Percentiles rank a stretch among this genome's conserved stretches.
Evolutionary conservation across 257 asterid species (phyloP).

Genomic region (Capsicum chinense): DNA sequence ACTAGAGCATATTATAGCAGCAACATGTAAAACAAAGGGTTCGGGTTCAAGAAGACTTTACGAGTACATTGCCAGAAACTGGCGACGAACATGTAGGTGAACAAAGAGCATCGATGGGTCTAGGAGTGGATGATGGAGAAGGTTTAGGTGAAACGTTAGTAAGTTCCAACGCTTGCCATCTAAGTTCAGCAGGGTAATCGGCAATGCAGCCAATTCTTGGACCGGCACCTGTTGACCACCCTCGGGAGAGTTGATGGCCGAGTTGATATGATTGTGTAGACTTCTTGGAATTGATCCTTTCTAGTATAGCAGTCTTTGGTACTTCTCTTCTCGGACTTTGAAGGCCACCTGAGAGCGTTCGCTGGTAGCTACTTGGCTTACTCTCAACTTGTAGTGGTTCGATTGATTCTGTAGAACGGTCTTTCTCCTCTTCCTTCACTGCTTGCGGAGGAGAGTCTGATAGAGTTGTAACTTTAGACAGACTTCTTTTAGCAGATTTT

Average conservation of each 20-base stretch:
- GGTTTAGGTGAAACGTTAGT: constrained; percentile 75
- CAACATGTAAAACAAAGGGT: neutral
- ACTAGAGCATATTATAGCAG: constrained; percentile 19
- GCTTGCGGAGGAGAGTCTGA: constrained; percentile 40
- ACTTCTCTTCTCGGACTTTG: constrained; percentile 81
- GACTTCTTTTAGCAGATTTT: constrained; percentile 29
- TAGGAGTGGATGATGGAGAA: constrained; percentile 43
- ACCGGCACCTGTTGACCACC: constrained; percentile 92
- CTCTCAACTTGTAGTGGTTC: constrained; percentile 45
- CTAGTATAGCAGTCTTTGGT: constrained; percentile 62
- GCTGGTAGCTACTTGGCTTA: constrained; percentile 46
- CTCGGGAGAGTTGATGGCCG: constrained; percentile 68
- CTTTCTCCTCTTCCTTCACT: constrained; percentile 43
- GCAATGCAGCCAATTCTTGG: constrained; percentile 95
- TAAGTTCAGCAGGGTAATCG: constrained; percentile 82
- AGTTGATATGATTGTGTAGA: constrained; percentile 75
- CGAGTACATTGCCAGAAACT: constrained; percentile 32
- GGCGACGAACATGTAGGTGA: constrained; percentile 46
- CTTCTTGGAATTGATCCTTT: constrained; percentile 83
- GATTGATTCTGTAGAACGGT: constrained; percentile 35
- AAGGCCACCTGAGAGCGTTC: constrained; percentile 88
- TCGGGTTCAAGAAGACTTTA: constrained; percentile 25
- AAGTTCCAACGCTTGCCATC: constrained; percentile 85
- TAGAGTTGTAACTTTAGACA: constrained; percentile 37
- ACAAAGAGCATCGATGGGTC: constrained; percentile 38